Evolutionary conservation across 352 stramenopile species (phyloP), one percentile per base, ranked within the genome.

Genomic region (Hyaloperonospora brassicae): DNA sequence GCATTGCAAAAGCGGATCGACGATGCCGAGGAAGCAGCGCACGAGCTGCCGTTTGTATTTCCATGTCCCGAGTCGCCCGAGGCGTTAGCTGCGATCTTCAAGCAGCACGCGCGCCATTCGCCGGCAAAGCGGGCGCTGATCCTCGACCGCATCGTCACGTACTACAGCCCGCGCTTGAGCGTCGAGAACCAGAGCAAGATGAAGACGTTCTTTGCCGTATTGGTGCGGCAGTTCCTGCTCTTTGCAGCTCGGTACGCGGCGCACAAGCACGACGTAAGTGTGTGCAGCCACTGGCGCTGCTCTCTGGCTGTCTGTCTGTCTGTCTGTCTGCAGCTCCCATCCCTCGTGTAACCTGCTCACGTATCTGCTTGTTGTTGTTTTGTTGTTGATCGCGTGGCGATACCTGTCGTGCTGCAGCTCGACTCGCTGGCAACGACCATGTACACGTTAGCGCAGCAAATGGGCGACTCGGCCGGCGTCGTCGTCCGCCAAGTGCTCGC

Each of bases 151-250:
- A 89, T 98, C 44, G 72, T 97, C 41, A 84, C 77, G 43, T 94
- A 88, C 48, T 97, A 98, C 73, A 98, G 89, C 24, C 83, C 95
- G n/a, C 79, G 89, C 43, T 61, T 98, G 30, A 94, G 94, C 57
- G 87, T 91, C 45, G 86, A 91, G 25, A 98, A 98, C 71, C 87
- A 95, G 58, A 74, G 89, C 57, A 90, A 87, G 40, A 98, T 98
- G 87, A 95, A 97, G 75, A 97, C 95, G 53, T 98, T 98, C 66
- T 96, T 97, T 35, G 90, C 95, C 38, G 87, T 98, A 2, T 76
- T 98, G 42, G 64, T 98, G 42, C 87, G 86, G 24, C 73, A 96
- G 59, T 98, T 98, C 61, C 76, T 98, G 25, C 83, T 87, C 53
- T 92, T 93, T 45, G 94, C 79, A 8, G 81, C 87, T 46, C 73